Conservation (phyloP, 768 basidiomycete genomes). For the Punctularia strigosozonata region DNA sequence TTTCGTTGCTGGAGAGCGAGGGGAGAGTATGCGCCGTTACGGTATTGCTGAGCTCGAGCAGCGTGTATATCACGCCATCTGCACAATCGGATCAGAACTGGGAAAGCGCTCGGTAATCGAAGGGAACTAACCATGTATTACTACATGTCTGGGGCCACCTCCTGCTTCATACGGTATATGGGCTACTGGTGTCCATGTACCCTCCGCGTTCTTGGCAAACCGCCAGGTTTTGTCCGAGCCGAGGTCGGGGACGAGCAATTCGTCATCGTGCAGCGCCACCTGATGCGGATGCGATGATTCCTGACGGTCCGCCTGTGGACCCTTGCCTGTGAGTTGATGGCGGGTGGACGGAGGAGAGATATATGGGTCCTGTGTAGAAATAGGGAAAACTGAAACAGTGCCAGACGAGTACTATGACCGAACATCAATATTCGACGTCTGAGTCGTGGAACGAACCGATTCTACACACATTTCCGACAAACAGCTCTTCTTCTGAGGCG, state of each 20-base stretch:
- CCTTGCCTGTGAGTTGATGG: constrained; percentile 35
- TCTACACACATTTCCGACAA: constrained; percentile 62
- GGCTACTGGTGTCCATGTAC: constrained; percentile 38
- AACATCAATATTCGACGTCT: not conserved
- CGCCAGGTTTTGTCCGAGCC: constrained; percentile 61
- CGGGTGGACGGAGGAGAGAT: constrained; percentile 13
- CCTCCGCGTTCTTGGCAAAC: constrained; percentile 30
- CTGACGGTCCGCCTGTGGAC: constrained; percentile 60
- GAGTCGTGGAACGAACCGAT: not conserved
- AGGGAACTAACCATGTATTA: constrained; percentile 38
- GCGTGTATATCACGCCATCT: constrained; percentile 56
- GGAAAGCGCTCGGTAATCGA: not conserved
- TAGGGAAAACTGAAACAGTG: constrained; percentile 40
- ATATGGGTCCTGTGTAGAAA: constrained; percentile 36
- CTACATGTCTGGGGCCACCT: constrained; percentile 62
- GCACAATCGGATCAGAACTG: not conserved
- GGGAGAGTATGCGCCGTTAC: constrained; percentile 45
- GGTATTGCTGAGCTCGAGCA: constrained; percentile 54
- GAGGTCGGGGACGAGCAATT: constrained; percentile 65
- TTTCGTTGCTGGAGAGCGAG: too few species aligned
- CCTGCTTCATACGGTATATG: constrained; percentile 40
- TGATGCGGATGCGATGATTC: constrained; percentile 72
- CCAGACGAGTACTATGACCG: constrained; percentile 56
- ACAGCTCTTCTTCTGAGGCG: constrained; percentile 42
- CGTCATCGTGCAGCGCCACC: constrained; percentile 37